Evolutionary conservation across 768 basidiomycete species (phyloP), one percentile per base, ranked within the genome.

Genomic region (Suillus plorans): DNA sequence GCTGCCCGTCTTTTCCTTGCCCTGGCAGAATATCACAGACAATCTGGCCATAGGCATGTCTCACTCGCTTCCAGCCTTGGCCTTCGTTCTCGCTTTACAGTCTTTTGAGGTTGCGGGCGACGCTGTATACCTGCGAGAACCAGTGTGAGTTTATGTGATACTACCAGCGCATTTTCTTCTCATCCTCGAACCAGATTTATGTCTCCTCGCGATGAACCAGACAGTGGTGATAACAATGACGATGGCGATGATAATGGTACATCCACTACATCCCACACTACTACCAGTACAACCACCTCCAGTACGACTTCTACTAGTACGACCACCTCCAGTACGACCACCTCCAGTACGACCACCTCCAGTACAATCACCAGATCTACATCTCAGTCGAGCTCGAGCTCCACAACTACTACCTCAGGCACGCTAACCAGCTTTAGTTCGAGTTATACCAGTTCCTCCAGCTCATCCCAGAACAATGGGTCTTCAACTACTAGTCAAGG

Each of bases 51-150:
- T 41, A 39, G 18, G 39, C 25, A 66, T 66, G 63, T 8, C 57
- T 12, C 22, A 36, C 47, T 64, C 55, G 3, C 53, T 61, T 34
- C 63, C 63, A 14, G 49, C 49, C 25, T 34, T 66, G 39, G 63
- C 25, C 18, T 64, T 66, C 13, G 58, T 53, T 59, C 20, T 60
- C 14, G 64, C 63, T 50, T 34, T 64, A 37, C 63, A 60, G 37
- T 22, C 57, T 5, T 8, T 28, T 5, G 31, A 37, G 41, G 57
- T 39, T 44, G 39, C 20, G 4, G 50, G 25, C 6, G 22, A 7
- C 36, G n/a, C 22, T 36, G 16, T 60, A 20, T 44, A 50, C 47
- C 10, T 44, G 53, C 41, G 28, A 34, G 69, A 49, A 52, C 10
- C 45, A 25, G 9, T 9, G 64, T 65, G 44, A 65, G 64, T 47